Percentiles rank a stretch among this genome's conserved stretches.
These are phyloP conservation scores for Plasmodium vivax DNA, from an alignment of 169 alveolate genomes.

Conservation along the genomic window DNA sequence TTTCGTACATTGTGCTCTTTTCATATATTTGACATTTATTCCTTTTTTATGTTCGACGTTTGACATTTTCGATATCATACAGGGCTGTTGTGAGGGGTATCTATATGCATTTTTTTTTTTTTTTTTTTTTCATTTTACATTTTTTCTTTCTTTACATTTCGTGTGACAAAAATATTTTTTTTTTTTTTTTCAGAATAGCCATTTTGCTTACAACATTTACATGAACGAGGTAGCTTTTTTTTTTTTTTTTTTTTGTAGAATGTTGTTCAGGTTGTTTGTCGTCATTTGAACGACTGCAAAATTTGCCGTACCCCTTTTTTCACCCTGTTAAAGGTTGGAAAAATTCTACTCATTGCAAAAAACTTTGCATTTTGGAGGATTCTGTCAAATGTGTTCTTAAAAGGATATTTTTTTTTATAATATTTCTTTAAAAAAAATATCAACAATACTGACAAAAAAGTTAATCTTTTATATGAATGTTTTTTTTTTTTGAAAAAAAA, in stretches of 20 bases:
- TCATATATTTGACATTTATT: background rate
- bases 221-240: background rate
- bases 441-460: slow-evolving; percentile 22
- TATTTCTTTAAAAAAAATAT: background rate
- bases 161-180: background rate
- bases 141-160: too few species aligned
- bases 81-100: background rate
- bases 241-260: background rate
- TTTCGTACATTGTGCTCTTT: background rate
- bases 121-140: background rate
- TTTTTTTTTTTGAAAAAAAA: background rate
- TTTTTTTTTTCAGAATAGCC: background rate
- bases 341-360: background rate
- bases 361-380: background rate
- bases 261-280: background rate
- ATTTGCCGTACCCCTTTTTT: background rate
- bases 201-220: background rate
- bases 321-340: background rate
- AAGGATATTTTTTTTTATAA: background rate
- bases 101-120: background rate
- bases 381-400: background rate
- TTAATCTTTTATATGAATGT: background rate
- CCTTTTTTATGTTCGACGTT: background rate
- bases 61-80: background rate
- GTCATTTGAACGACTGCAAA: background rate